Conservation (phyloP, 257 asterid species). For the Handroanthus guayacan region DNA sequence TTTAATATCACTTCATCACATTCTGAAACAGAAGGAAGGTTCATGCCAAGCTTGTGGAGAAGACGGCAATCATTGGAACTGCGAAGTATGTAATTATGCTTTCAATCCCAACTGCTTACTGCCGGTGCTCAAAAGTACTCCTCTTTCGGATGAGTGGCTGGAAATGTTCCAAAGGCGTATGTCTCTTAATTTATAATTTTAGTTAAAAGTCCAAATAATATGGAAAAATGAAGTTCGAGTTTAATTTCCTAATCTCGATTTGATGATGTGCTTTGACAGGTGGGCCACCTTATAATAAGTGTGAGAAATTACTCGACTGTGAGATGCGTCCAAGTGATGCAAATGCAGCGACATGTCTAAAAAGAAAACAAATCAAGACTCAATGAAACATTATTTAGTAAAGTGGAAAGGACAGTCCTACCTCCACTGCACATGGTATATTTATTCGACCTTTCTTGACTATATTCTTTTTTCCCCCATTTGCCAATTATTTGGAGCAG, state of each 20-base stretch:
- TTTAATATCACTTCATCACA: constrained; percentile 23
- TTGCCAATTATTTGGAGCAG: neutral
- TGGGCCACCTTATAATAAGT: constrained; percentile 80
- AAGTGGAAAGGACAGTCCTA: constrained; percentile 96
- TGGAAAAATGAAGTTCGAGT: neutral
- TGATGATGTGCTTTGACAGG: constrained; percentile 52
- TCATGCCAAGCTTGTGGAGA: constrained; percentile 85
- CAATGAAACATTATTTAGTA: constrained; percentile 87
- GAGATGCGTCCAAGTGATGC: constrained; percentile 86
- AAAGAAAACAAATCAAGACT: constrained; percentile 75
- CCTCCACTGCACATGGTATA: constrained; percentile 93
- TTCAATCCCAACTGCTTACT: constrained; percentile 86
- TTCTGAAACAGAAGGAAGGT: constrained; percentile 66
- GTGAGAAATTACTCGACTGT: constrained; percentile 86
- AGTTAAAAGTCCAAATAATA: constrained; percentile 9
- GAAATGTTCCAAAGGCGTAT: constrained; percentile 97
- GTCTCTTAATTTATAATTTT: constrained; percentile 40
- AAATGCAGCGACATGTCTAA: constrained; percentile 50
- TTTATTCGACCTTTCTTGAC: constrained; percentile 28
- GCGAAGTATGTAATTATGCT: constrained; percentile 81
- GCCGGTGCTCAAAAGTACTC: constrained; percentile 68
- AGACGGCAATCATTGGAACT: constrained; percentile 61
- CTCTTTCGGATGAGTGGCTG: constrained; percentile 64
- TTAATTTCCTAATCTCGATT: constrained; percentile 30
- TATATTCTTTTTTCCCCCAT: too few relatives aligned